Base-by-base conservation (phyloP, 2,329 filamentous ascomycete genomes). In the Trichothecium sympodiale region DNA sequence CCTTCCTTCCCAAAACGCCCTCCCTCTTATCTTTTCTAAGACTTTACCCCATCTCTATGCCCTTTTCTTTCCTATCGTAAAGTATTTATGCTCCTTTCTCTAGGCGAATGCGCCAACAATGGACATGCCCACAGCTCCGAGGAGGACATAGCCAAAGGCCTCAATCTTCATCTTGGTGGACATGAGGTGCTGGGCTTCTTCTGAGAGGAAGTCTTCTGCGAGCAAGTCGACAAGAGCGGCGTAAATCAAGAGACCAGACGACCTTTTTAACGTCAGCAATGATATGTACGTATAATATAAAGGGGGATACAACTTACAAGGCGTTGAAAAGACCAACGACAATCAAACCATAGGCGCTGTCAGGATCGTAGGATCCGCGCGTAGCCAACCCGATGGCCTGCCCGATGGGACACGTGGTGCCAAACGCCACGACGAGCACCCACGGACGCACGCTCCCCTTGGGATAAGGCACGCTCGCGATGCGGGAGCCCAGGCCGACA, bases 401-500 rank as follows among this genome's bases (percentile, higher is more conserved):
- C 1, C 77, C 76, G 31, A 80, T 71, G 4, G 76, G 76, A 0
- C 73, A 73, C 0, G 77, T 80, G 8, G 69, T 71, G 13, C 74
- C 76, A 42, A 79, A 80, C 12, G 75, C 74, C 10, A 75, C 45
- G 3, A 79, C 73, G 13, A 80, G 57, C 1, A 74, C 39, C 75
- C 75, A 80, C 1, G 76, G 76, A 17, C 71, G 68, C 42, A 64
- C 51, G 49, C 72, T 76, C 17, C 59, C 61, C 40, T 65, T 66
- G 13, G 69, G 66, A 41, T 77, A 78, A 2, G 74, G 66, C 5
- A 83, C 74, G 14, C 71, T 74, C 15, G 79, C 78, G 46, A 85
- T 84, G 40, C 80, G 76, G 1, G 76, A 76, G 15, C 80, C 80
- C 0, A 84, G 67, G 29, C 78, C 80, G 4, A 84, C 72, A 39